Conservation (phyloP, 495 filamentous ascomycete genomes). For the Neurospora cerealis region DNA sequence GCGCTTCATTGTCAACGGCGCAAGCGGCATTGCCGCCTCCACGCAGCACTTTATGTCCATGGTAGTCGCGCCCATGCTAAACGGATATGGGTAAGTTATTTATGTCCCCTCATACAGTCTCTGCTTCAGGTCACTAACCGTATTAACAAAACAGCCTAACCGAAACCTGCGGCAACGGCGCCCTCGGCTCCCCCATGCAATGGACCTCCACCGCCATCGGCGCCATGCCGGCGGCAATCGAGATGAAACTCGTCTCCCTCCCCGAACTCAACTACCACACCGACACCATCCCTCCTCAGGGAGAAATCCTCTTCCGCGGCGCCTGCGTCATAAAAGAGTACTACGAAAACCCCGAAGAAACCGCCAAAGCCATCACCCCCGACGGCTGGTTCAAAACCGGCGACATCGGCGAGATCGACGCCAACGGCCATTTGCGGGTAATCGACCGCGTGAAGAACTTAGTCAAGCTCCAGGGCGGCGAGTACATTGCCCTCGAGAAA, state of each 20-base stretch:
- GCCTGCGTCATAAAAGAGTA: constrained; percentile 62
- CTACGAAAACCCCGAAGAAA: constrained; percentile 74
- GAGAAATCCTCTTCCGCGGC: constrained; percentile 75
- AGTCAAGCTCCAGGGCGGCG: constrained; percentile 55
- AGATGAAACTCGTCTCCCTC: constrained; percentile 67
- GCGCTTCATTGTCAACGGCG: constrained; percentile 68
- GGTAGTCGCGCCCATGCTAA: constrained; percentile 61
- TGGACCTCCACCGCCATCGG: constrained; percentile 67
- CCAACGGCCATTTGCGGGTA: constrained; percentile 68
- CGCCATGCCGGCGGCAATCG: constrained; percentile 48
- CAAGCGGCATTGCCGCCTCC: constrained; percentile 67
- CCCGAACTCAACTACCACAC: constrained; percentile 81
- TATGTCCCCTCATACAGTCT: no score
- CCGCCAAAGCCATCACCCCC: constrained; percentile 61
- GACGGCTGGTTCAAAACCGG: constrained; percentile 94
- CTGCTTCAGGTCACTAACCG: no score
- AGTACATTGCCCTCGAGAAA: constrained; percentile 59
- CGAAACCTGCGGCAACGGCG: constrained; percentile 68
- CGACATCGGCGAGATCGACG: constrained; percentile 69
- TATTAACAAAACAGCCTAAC: constrained; percentile 45
- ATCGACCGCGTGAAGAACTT: constrained; percentile 88
- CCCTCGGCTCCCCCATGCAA: constrained; percentile 57
- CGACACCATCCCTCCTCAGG: constrained; percentile 68
- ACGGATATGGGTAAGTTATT: constrained; percentile 53
- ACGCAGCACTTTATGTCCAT: constrained; percentile 73